Conservation (phyloP, 139 green algal species). For the Trebouxia sp. region DNA sequence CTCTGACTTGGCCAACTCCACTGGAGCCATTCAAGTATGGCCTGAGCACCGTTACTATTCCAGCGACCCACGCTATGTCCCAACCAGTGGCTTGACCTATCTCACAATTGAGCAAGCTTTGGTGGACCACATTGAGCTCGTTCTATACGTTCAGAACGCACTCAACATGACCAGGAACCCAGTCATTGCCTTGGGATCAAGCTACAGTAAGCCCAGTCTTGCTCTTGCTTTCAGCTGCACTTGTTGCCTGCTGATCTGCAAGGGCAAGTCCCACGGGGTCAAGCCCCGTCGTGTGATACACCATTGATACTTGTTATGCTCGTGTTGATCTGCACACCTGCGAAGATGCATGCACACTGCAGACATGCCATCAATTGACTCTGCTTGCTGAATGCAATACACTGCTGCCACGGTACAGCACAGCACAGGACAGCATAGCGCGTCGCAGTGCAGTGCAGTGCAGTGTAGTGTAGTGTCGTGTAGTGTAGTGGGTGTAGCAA, state of each 20-base stretch:
- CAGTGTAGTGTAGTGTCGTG: no score
- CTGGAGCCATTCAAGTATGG: constrained; percentile 3
- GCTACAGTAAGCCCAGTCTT: constrained; percentile 5
- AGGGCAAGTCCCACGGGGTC: no score
- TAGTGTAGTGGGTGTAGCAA: no score
- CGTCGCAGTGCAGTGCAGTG: no score
- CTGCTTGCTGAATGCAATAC: no score
- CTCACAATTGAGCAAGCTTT: constrained; percentile 18
- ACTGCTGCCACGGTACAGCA: no score
- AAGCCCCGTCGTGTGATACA: no score
- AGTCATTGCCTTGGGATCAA: constrained; percentile 5
- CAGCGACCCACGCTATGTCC: background rate
- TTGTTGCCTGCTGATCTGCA: background rate
- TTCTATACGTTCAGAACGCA: background rate
- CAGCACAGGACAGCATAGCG: no score
- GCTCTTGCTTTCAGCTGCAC: background rate
- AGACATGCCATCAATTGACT: no score
- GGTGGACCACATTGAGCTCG: constrained; percentile 20
- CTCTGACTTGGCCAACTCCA: background rate
- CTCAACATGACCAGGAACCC: background rate
- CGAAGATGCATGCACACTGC: no score
- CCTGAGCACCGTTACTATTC: constrained; percentile 25
- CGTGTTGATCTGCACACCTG: no score
- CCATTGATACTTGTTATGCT: no score
- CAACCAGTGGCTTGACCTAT: background rate